A percentile compares a stretch with the other conserved stretches of the same genome.
These are phyloP conservation scores for Coelastrella sp. DNA, from an alignment of 139 green algal species.

Conservation along the genomic window DNA sequence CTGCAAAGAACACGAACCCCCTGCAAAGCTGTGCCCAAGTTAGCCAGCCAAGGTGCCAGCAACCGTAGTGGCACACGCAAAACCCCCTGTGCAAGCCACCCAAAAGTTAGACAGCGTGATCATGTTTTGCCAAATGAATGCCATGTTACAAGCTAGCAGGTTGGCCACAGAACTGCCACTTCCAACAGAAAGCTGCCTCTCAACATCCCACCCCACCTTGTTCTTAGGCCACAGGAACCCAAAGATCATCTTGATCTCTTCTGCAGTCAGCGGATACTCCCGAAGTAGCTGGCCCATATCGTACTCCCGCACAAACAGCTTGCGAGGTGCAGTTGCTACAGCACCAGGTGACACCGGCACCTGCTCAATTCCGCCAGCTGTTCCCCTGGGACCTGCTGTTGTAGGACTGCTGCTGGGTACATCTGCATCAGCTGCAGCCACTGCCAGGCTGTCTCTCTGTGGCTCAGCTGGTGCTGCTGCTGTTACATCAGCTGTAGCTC, in stretches of 20 bases:
- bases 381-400: not conserved
- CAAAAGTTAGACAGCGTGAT: too few relatives aligned
- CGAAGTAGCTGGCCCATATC: slow-evolving; percentile 56
- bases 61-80: too few relatives aligned
- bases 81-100: too few relatives aligned
- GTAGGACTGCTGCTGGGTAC: slow-evolving; percentile 8
- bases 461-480: not conserved
- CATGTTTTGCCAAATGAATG: too few relatives aligned
- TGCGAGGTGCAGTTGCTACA: slow-evolving; percentile 4
- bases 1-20: too few relatives aligned
- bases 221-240: slow-evolving; percentile 50
- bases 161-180: too few relatives aligned
- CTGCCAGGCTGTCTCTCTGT: not conserved
- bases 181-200: too few relatives aligned
- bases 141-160: too few relatives aligned
- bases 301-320: slow-evolving; percentile 57
- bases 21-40: too few relatives aligned
- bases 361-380: not conserved
- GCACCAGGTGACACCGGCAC: not conserved
- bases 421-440: slow-evolving; percentile 7
- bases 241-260: slow-evolving; percentile 60
- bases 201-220: not conserved
- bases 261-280: slow-evolving; percentile 61
- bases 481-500: not conserved
- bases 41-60: too few relatives aligned